Evolutionary conservation across 805 yeast species (phyloP), one percentile per base, ranked within the genome.

Genomic region (Metschnikowia continentalis): DNA sequence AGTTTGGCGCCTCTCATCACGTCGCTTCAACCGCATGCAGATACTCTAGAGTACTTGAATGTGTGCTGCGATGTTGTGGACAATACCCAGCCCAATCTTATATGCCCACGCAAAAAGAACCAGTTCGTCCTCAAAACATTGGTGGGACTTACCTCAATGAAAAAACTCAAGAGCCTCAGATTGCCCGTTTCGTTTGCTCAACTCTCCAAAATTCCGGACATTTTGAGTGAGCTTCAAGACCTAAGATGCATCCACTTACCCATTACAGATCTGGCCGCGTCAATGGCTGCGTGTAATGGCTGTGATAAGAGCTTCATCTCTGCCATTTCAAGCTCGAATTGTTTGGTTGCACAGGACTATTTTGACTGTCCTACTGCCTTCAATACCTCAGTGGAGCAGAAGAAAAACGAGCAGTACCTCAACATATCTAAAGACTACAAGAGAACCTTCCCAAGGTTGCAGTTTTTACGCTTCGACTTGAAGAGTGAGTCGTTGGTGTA

Each of bases 291-390:
- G 10, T 57, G 61, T 48, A 43, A 43, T 33, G 38, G 39, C 17
- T 55, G 60, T 41, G 32, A 35, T 32, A 44, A 19, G 4, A 37
- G 48, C 6, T 46, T 45, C n/a, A 35, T 47, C 3, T 52, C 50
- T 32, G 50, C 52, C 5, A 36, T 52, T 19, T 54, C 48, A 40
- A 48, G 35, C 35, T 30, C 54, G 3, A 52, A 46, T 19, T 55
- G 56, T 30, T 50, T 57, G 33, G 51, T 57, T 3, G 51, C 57
- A 5, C 54, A 47, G 32, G 58, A 52, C 35, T 55, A 48, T 37
- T 54, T 57, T 41, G 33, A 44, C 26, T 55, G 61, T 23, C 50
- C 58, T 3, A 54, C 48, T 36, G 38, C 55, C 6, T 50, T 52
- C 26, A 41, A 51, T 20, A 35, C 38, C 32, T 46, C 36, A 14